Base-by-base conservation (phyloP, 1,284 basidiomycete species). In the Neotropicomus parvogracilis region DNA sequence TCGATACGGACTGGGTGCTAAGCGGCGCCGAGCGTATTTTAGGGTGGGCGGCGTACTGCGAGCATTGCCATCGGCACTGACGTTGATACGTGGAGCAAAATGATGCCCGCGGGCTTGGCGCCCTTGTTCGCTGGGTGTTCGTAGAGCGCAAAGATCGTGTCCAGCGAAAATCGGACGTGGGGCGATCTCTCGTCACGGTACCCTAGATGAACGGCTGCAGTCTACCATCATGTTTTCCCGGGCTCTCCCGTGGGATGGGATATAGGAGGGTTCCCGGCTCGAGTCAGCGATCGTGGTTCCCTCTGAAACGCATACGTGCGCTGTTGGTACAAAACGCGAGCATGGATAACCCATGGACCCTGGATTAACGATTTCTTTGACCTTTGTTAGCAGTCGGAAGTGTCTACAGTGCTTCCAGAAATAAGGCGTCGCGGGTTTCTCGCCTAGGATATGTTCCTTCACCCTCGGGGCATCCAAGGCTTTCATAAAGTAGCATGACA, bases 401-500 rank as follows among this genome's bases (percentile, higher is more conserved):
- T 14, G 83, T 87, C 82, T 80, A 83, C 63, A 87, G 73, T 6
- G 80, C 88, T 67, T 91, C 88, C 32, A 91, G 90, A 59, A 91
- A 78, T 72, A 91, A 91, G 3, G 88, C 72, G n/a, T n/a, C n/a
- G n/a, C n/a, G n/a, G n/a, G n/a, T n/a, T 91, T 90, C 68, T 91
- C 88, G 68, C 85, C 85, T 11, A 91, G 78, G 24, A 93, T 86
- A 64, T 91, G 77, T 67, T 92, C 94, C 28, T 83, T 82, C 0
- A 82, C 85, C 41, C 80, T 73, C 45, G 93, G 75, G 4, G 86
- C 86, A 40, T 80, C 81, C 49, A 83, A n/a, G n/a, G n/a, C n/a
- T n/a, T n/a, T n/a, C n/a, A n/a, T n/a, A n/a, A n/a, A n/a, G n/a
- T n/a, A n/a, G n/a, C n/a, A n/a, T n/a, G n/a, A n/a, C 24, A 5